Evolutionary conservation across 2,329 filamentous ascomycete genomes (phyloP), one percentile per base, ranked within the genome.

Genomic region (Colletotrichum eremochloae): DNA sequence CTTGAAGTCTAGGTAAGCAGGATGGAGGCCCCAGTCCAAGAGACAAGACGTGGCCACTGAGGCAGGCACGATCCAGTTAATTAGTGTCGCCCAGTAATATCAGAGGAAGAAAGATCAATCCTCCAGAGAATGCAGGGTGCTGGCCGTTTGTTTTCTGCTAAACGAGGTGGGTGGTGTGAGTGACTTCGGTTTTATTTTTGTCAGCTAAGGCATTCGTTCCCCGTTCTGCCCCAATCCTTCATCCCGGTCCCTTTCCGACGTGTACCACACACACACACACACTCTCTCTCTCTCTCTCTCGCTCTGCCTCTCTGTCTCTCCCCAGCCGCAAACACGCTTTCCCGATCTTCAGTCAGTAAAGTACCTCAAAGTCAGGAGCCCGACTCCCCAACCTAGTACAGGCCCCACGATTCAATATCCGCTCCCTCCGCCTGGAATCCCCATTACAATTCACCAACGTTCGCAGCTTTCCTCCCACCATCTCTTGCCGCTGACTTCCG

Each of bases 341-440:
- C 48, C 6, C 48, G 14, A 52, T 31, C 53, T 36, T 31, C 46
- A 29, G 33, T 31, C n/a, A 63, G 5, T 52, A 31, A 57, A 62
- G 42, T 42, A 52, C 53, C 20, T 38, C 44, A 15, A 18, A 64
- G 24, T 24, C 63, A 40, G 46, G 15, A 52, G 64, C 14, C 55
- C n/a, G 31, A 60, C 42, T 67, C 48, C 57, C 65, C 68, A 42
- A 63, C 33, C 33, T n/a, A 38, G 38, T 46, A 56, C 52, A 71
- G 58, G 61, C 58, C 57, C 68, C 52, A 68, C 65, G 65, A 71
- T 71, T 66, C 42, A 52, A 68, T 63, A 62, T 68, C 66, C 68
- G 63, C 58, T 58, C 31, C 52, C 64, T 71, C 44, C 42, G 60
- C 63, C 65, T 60, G 24, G 50, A 55, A 61, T 40, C 53, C 53